These are phyloP conservation scores for Ciborinia camelliae DNA, from an alignment of 2,329 filamentous ascomycete species.

Conservation along the genomic window DNA sequence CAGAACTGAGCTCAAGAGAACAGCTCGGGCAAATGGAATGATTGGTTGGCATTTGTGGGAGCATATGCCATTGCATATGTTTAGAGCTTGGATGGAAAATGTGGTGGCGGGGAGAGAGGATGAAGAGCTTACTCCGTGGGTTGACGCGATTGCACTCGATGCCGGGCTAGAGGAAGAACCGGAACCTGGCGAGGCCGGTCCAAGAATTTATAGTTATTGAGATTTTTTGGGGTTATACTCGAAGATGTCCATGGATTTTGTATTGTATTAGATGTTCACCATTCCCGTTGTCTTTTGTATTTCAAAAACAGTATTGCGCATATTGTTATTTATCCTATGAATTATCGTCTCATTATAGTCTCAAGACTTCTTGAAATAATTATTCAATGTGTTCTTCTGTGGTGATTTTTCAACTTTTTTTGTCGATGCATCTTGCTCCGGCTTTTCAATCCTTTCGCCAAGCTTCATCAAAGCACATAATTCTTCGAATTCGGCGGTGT, in stretches of 20 bases:
- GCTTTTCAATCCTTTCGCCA: slow-evolving; percentile 48
- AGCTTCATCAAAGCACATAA: slow-evolving; percentile 57
- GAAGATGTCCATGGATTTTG: not conserved
- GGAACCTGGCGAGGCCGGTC: not conserved
- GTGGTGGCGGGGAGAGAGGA: not conserved
- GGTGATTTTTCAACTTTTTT: slow-evolving; percentile 39
- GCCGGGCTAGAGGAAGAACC: too few species aligned
- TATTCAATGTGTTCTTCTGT: slow-evolving; percentile 54
- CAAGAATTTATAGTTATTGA: not conserved
- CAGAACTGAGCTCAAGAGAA: not conserved
- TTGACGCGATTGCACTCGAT: not conserved
- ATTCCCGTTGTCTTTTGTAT: not conserved
- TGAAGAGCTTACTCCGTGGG: not conserved
- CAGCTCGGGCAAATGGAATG: not conserved
- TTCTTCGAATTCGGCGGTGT: slow-evolving; percentile 60
- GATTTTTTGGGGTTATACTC: not conserved
- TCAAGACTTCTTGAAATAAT: slow-evolving; percentile 50
- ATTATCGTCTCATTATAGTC: not conserved
- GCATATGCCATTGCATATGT: not conserved
- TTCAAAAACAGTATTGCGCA: not conserved
- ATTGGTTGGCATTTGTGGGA: not conserved
- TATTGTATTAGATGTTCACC: not conserved
- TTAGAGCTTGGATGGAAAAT: slow-evolving; percentile 13
- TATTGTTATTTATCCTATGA: not conserved
- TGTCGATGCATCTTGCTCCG: slow-evolving; percentile 37